Base-by-base conservation (phyloP, 1,139 yeast genomes). In the Tardiomyces depauwii region DNA sequence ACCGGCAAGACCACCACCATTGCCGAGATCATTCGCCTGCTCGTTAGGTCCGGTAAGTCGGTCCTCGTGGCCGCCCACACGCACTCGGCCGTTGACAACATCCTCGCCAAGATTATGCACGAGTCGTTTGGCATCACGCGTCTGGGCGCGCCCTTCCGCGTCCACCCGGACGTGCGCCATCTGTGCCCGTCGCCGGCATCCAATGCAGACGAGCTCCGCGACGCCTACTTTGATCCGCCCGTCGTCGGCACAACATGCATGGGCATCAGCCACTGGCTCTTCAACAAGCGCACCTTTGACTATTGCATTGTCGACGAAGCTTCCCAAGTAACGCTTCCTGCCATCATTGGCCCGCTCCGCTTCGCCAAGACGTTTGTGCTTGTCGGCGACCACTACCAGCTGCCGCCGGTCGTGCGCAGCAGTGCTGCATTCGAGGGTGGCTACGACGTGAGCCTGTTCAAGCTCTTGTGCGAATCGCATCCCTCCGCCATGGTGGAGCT, bases 221-320 rank as follows among this genome's bases (percentile, higher is more conserved):
- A 77, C 21, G 74, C 77, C 45, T 78, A 80, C 51, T 61, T 77
- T 54, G 67, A 69, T 1, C 81, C 93, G 0, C 76, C 75, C 18
- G 82, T 91, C 2, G 93, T 91, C 1, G 98, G 96, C 0, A 76
- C 89, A 1, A 91, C 98, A 0, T 86, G 96, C 57, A 67, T 91
- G 41, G 91, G 95, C 0, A 75, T 87, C 27, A 74, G 71, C 19
- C 58, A 61, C 47, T 70, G 80, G 60, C 65, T 80, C 18, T 77
- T 81, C 62, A 67, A 70, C 44, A 67, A 83, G 44, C 66, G 76
- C 30, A 71, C 68, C 18, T 91, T 91, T 63, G 98, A 91, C 59
- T 89, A 85, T 60, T 93, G 97, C 59, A 89, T 91, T 42, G 76
- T 93, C 42, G 99, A 91, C 61, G 99, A 91, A 61, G 97, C 98